These are phyloP conservation scores for Hymenoscyphus fraxineus DNA, from an alignment of 2,329 filamentous ascomycete species.

Conservation along the genomic window DNA sequence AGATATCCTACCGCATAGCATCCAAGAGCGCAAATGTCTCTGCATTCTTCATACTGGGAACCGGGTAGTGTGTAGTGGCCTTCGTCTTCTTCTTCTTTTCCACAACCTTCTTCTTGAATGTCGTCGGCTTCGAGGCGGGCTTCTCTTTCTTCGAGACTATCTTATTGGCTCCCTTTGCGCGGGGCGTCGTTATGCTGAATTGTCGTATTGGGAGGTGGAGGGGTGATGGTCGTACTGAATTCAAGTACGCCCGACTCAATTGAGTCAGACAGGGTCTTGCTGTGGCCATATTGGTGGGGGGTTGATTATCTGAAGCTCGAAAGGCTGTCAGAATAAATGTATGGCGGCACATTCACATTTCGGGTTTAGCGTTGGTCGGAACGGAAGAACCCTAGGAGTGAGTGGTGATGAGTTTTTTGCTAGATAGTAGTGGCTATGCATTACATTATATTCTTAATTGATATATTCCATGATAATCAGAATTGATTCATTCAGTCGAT, in stretches of 20 bases:
- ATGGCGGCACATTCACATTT: conserved; percentile 8
- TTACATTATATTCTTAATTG: neutral
- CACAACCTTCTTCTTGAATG: conserved; percentile 30
- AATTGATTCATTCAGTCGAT: neutral
- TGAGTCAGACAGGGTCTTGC: conserved; percentile 33
- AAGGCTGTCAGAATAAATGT: conserved; percentile 6
- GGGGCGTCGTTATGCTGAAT: conserved; percentile 25
- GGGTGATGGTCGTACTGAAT: conserved; percentile 16
- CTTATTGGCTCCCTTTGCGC: conserved; percentile 18
- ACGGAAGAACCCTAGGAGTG: conserved; percentile 14
- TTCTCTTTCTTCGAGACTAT: conserved; percentile 27
- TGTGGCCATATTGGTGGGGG: conserved; percentile 28
- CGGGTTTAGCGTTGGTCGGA: conserved; percentile 15
- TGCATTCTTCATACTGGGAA: conserved; percentile 35
- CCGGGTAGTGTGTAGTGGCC: conserved; percentile 32
- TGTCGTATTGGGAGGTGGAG: conserved; percentile 16
- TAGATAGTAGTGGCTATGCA: neutral
- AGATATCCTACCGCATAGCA: conserved; percentile 71
- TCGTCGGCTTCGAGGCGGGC: conserved; percentile 18
- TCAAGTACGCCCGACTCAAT: conserved; percentile 32
- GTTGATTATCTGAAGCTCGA: neutral
- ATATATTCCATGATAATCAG: neutral
- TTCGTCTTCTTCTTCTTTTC: conserved; percentile 32
- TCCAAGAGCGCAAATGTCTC: conserved; percentile 81
- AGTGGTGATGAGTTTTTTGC: neutral